Evolutionary conservation across 176 grass and related monocot species (phyloP).

Genomic region (Poa pratensis): DNA sequence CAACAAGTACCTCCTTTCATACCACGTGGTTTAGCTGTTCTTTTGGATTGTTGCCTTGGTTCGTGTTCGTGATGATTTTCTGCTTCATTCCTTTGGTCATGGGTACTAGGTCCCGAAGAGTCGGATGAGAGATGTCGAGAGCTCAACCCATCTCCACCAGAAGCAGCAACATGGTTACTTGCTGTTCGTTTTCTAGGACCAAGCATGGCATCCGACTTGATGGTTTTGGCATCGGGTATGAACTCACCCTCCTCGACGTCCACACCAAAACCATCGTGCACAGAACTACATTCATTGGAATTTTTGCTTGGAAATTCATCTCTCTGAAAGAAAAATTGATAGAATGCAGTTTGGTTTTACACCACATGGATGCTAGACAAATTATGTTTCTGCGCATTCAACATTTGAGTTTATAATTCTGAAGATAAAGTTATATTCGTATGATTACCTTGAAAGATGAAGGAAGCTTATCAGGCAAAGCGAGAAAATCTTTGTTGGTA

Average conservation of each 20-base stretch:
- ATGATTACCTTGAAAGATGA: constrained; percentile 41
- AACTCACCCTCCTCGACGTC: constrained; percentile 56
- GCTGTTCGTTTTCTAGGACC: neutral
- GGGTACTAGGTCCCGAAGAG: neutral
- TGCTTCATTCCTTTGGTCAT: neutral
- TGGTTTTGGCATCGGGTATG: constrained; percentile 32
- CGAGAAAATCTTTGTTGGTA: constrained; percentile 1
- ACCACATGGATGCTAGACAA: neutral
- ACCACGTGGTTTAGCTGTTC: neutral
- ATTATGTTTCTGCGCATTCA: neutral
- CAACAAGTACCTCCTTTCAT: constrained; percentile 30
- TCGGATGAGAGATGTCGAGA: neutral
- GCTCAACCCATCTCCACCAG: neutral
- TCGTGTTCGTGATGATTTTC: constrained; percentile 20
- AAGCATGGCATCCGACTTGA: neutral
- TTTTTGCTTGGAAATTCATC: constrained; percentile 1
- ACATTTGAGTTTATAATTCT: constrained; percentile 21
- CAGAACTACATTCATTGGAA: neutral
- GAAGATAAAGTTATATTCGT: neutral
- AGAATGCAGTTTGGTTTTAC: constrained; percentile 28
- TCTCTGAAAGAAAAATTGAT: constrained; percentile 37
- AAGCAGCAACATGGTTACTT: constrained; percentile 23
- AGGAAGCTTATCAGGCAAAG: neutral
- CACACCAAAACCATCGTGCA: neutral
- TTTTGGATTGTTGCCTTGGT: constrained; percentile 24